Evolutionary conservation across 495 filamentous ascomycete genomes (phyloP).

Genomic region (Parathielavia hyrcaniae): DNA sequence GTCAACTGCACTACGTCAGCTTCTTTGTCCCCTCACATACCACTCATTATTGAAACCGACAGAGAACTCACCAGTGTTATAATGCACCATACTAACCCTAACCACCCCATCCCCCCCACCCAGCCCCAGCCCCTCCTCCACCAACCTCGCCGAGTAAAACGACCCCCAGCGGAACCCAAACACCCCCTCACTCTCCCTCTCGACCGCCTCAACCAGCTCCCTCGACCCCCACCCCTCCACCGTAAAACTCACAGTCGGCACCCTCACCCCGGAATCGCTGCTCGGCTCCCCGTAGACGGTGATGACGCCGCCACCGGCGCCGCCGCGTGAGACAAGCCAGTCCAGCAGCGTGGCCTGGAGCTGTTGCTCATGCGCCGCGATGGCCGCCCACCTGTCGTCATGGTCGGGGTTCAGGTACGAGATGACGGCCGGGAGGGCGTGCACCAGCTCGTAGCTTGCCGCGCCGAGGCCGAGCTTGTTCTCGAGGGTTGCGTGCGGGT

Average conservation of each 20-base stretch:
- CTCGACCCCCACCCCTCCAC: slow-evolving; percentile 51
- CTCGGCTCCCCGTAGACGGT: slow-evolving; percentile 52
- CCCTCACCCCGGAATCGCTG: slow-evolving; percentile 41
- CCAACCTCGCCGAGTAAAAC: slow-evolving; percentile 60
- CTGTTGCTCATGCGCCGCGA: slow-evolving; percentile 53
- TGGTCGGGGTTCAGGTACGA: slow-evolving; percentile 44
- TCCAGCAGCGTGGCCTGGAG: slow-evolving; percentile 52
- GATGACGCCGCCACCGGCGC: slow-evolving; percentile 41
- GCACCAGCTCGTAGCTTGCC: slow-evolving; percentile 59
- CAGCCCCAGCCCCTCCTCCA: slow-evolving; percentile 54
- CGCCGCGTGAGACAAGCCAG: slow-evolving; percentile 43
- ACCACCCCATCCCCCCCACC: slow-evolving; percentile 52
- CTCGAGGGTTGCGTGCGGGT: slow-evolving; percentile 49
- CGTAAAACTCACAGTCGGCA: slow-evolving; percentile 61
- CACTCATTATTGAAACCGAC: neutral
- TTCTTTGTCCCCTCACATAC: neutral
- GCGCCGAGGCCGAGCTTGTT: slow-evolving; percentile 61
- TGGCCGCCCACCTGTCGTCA: slow-evolving; percentile 44
- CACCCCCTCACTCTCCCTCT: slow-evolving; percentile 38
- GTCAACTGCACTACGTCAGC: slow-evolving; percentile 38
- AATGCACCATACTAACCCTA: slow-evolving; percentile 66
- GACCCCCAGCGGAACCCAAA: slow-evolving; percentile 61
- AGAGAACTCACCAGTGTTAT: slow-evolving; percentile 59
- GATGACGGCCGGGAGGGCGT: slow-evolving; percentile 51
- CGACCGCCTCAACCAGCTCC: slow-evolving; percentile 57